Evolutionary conservation across 2,329 filamentous ascomycete genomes (phyloP).

Genomic region (Trichoderma polysporum): DNA sequence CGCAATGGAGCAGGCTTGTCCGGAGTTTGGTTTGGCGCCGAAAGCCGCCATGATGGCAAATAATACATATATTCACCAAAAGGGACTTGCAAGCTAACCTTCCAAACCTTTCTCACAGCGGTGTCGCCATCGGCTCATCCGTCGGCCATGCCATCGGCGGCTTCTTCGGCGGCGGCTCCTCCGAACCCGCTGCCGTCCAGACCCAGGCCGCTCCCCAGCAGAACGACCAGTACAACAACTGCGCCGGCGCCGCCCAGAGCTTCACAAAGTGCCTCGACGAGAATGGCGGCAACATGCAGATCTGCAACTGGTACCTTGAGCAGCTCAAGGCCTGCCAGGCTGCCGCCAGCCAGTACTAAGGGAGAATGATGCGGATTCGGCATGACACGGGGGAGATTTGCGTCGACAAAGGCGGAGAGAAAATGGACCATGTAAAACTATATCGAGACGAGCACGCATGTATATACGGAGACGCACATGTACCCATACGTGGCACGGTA

Average conservation of each 20-base stretch:
- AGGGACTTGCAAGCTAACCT: background rate
- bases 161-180: conserved; percentile 73
- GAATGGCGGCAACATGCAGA: conserved; percentile 87
- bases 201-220: conserved; percentile 44
- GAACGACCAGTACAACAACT: conserved; percentile 62
- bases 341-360: conserved; percentile 69
- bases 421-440: background rate
- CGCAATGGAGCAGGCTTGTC: too few relatives aligned
- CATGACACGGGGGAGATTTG: background rate
- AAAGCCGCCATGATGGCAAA: background rate
- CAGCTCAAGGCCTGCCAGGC: conserved; percentile 90
- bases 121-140: conserved; percentile 93
- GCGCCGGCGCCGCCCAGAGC: conserved; percentile 73
- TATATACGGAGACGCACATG: background rate
- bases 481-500: background rate
- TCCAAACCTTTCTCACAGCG: conserved; percentile 53
- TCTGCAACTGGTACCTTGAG: conserved; percentile 97
- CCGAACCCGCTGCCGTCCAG: conserved; percentile 52
- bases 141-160: conserved; percentile 94
- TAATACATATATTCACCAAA: background rate
- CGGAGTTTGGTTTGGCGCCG: too few relatives aligned
- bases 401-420: background rate
- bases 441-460: background rate
- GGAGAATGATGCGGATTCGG: background rate
- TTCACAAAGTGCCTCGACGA: conserved; percentile 98